These are phyloP conservation scores for Zymoseptoria tritici DNA, from an alignment of 2,329 filamentous ascomycete genomes.

Conservation along the genomic window DNA sequence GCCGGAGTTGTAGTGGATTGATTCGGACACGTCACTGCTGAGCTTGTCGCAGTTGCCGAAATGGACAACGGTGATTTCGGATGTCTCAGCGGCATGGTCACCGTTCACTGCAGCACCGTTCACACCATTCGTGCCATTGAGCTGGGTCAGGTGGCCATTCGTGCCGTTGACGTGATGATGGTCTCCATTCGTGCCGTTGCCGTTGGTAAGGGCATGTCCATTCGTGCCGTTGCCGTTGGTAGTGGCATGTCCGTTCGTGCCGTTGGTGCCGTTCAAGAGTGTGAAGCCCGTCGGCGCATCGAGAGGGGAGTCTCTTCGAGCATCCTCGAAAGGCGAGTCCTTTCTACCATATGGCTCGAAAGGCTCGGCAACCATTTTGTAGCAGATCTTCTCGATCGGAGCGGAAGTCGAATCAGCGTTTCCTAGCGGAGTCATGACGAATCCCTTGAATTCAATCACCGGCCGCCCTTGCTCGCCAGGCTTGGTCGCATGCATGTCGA, in stretches of 20 bases:
- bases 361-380: neutral
- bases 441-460: neutral
- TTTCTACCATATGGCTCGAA: neutral
- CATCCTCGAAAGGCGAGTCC: neutral
- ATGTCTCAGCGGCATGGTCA: neutral
- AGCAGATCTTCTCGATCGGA: neutral
- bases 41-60: neutral
- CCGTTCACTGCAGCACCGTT: neutral
- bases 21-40: neutral
- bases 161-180: neutral
- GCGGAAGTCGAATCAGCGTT: neutral
- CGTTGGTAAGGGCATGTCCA: neutral
- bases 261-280: neutral
- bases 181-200: neutral
- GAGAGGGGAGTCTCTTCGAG: neutral
- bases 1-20: neutral
- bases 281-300: neutral
- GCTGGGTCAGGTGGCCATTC: neutral
- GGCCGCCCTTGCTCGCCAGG: neutral
- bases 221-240: neutral
- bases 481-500: conserved; percentile 1
- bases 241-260: neutral
- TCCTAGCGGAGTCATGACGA: neutral
- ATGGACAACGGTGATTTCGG: neutral
- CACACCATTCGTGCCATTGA: neutral